Evolutionary conservation across 352 stramenopile species (phyloP), one percentile per base, ranked within the genome.

Genomic region (Globisporangium paddicum): DNA sequence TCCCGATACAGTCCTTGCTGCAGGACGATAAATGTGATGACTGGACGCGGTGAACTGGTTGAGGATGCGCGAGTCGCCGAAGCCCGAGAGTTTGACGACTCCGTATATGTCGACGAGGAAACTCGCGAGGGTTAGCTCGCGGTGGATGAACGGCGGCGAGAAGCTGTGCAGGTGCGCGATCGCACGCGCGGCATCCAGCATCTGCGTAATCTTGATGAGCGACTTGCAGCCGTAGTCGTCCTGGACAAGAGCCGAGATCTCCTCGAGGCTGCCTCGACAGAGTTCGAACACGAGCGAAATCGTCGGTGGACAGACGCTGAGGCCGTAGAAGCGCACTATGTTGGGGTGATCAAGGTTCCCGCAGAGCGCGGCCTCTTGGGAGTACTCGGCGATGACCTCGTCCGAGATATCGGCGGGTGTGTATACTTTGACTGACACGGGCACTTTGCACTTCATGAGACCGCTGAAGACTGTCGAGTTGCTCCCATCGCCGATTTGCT

Each of bases 151-250:
- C 0, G 79, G 72, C 37, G 79, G 80, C 4, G 72, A 72, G 58
- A 89, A 89, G 63, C 77, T 89, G 69, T 92, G 82, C 38, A 90
- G 50, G 45, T 90, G 90, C 4, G 79, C 79, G 3, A 90, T 69
- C 11, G 79, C 73, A 9, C 82, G 75, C 5, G 81, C 77, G 5
- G 80, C 80, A 26, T 88, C 78, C 23, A 86, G 53, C 72, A 88
- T 87, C 47, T 80, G 75, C 6, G 72, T 75, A 45, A 86, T 45
- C 40, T 85, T 79, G 58, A 82, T 64, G 16, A 89, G 68, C 25
- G 82, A 28, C 44, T 76, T 74, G 53, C 84, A 75, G 2, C 79
- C 71, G 30, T 86, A 77, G 28, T 71, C 65, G 3, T 68, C 60
- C 5, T 73, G 53, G 8, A 67, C 50, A 1, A 73, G 73, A 16